Percentiles rank a stretch among this genome's conserved stretches.
These are phyloP conservation scores for Collybia sp. DNA, from an alignment of 768 basidiomycete species.

Conservation along the genomic window DNA sequence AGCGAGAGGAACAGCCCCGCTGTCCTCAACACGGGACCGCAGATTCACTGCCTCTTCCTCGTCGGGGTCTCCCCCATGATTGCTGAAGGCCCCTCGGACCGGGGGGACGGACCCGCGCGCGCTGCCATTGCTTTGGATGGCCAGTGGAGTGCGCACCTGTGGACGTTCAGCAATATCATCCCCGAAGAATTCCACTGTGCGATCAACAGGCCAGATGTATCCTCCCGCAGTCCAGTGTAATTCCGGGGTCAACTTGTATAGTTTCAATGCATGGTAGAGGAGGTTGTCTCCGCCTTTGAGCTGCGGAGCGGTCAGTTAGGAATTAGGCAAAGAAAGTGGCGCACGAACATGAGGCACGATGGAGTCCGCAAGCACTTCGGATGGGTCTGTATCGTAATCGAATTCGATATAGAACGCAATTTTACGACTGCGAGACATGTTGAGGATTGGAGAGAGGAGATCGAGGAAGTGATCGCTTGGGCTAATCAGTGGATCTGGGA, in stretches of 20 bases:
- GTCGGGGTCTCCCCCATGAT: slow-evolving; percentile 24
- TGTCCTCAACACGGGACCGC: slow-evolving; percentile 54
- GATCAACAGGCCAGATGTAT: slow-evolving; percentile 75
- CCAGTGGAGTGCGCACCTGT: slow-evolving; percentile 17
- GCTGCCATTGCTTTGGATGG: slow-evolving; percentile 10
- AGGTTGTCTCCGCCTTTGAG: slow-evolving; percentile 75
- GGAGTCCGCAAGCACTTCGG: slow-evolving; percentile 63
- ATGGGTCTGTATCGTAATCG: slow-evolving; percentile 68
- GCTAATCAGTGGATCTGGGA: slow-evolving; percentile 59
- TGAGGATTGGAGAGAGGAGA: slow-evolving; percentile 64
- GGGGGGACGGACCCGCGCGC: slow-evolving; percentile 22
- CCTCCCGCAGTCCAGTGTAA: slow-evolving; percentile 82
- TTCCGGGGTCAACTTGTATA: slow-evolving; percentile 70
- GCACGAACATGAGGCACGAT: slow-evolving; percentile 63
- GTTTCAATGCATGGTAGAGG: slow-evolving; percentile 71
- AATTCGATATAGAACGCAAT: slow-evolving; percentile 70
- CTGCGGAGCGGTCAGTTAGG: slow-evolving; percentile 26
- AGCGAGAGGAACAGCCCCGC: slow-evolving; percentile 59
- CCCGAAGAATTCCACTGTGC: slow-evolving; percentile 56
- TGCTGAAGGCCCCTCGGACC: slow-evolving; percentile 42
- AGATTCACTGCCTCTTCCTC: slow-evolving; percentile 36
- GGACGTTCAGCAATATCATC: slow-evolving; percentile 28
- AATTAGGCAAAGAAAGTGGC: background rate
- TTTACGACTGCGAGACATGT: slow-evolving; percentile 64
- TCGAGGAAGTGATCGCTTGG: slow-evolving; percentile 77